These are phyloP conservation scores for Gonapodya sp. DNA, from an alignment of 192 early-diverging fungal species.

Conservation along the genomic window DNA sequence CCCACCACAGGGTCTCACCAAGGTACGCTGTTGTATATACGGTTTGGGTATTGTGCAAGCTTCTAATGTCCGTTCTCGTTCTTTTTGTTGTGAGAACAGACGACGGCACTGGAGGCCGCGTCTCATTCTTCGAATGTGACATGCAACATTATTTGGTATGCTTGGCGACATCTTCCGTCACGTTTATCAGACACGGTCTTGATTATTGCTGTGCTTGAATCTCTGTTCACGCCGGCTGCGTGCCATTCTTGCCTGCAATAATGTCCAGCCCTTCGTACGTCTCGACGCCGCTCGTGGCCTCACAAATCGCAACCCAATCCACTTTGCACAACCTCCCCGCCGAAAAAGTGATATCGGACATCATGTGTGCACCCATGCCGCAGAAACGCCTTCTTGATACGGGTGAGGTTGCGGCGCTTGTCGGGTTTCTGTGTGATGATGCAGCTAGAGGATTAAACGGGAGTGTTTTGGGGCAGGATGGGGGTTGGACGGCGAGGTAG, in stretches of 20 bases:
- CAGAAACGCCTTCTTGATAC: not conserved
- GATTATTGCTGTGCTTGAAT: too few relatives aligned
- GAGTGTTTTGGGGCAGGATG: not conserved
- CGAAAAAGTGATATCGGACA: not conserved
- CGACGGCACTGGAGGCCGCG: not conserved
- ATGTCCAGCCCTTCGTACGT: not conserved
- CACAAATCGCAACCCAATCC: not conserved
- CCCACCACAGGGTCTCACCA: not conserved
- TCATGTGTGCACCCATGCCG: slow-evolving; percentile 1
- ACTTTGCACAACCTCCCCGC: not conserved
- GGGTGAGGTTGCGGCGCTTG: not conserved
- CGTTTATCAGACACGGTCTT: too few relatives aligned
- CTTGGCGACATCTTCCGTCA: too few relatives aligned
- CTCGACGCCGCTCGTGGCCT: not conserved
- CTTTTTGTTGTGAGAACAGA: not conserved
- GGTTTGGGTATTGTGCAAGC: not conserved
- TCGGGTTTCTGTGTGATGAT: not conserved
- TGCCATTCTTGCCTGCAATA: not conserved
- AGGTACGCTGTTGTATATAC: not conserved
- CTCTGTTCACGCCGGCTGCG: too few relatives aligned
- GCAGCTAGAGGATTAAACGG: not conserved
- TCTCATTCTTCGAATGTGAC: not conserved
- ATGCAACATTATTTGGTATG: not conserved
- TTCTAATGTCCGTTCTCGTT: not conserved
- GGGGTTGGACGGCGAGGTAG: not conserved